Evolutionary conservation across 192 early-diverging fungal genomes (phyloP).

Genomic region (Jimgerdemannia lactiflua): DNA sequence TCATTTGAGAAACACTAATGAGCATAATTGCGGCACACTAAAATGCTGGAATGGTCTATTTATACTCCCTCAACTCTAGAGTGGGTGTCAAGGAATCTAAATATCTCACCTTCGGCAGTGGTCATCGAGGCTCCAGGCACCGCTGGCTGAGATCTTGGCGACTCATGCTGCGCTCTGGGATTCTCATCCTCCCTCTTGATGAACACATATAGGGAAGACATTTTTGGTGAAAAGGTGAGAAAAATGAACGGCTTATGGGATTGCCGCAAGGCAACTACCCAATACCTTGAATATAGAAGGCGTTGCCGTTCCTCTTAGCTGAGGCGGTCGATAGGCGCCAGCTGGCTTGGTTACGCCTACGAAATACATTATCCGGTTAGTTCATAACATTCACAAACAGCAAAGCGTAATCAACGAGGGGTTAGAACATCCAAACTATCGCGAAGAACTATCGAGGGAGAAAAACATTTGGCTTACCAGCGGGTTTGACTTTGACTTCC

Average conservation of each 20-base stretch:
- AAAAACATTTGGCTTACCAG: slow-evolving; percentile 6
- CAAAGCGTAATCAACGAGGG: too few relatives aligned
- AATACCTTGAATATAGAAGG: slow-evolving; percentile 24
- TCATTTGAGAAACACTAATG: neutral
- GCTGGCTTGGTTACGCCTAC: slow-evolving; percentile 26
- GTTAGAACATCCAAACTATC: too few relatives aligned
- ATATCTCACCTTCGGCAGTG: slow-evolving; percentile 14
- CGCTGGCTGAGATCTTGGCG: slow-evolving; percentile 12
- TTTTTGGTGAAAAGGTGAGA: neutral
- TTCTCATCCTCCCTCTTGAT: slow-evolving; percentile 29
- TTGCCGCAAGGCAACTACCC: slow-evolving; percentile 28
- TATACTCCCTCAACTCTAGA: too few relatives aligned
- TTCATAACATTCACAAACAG: too few relatives aligned
- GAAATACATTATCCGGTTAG: too few relatives aligned
- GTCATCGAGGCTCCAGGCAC: slow-evolving; percentile 9
- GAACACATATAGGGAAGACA: neutral
- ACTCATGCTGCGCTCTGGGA: slow-evolving; percentile 21
- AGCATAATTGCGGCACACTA: too few relatives aligned
- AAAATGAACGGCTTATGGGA: slow-evolving; percentile 27
- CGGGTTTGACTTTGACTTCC: slow-evolving; percentile 44
- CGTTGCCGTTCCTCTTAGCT: slow-evolving; percentile 50
- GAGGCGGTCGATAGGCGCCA: slow-evolving; percentile 73
- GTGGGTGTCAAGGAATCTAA: neutral
- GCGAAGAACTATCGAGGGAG: too few relatives aligned
- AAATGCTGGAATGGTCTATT: too few relatives aligned